These are phyloP conservation scores for Fusarium hainanense DNA, from an alignment of 2,329 filamentous ascomycete species.

Conservation along the genomic window DNA sequence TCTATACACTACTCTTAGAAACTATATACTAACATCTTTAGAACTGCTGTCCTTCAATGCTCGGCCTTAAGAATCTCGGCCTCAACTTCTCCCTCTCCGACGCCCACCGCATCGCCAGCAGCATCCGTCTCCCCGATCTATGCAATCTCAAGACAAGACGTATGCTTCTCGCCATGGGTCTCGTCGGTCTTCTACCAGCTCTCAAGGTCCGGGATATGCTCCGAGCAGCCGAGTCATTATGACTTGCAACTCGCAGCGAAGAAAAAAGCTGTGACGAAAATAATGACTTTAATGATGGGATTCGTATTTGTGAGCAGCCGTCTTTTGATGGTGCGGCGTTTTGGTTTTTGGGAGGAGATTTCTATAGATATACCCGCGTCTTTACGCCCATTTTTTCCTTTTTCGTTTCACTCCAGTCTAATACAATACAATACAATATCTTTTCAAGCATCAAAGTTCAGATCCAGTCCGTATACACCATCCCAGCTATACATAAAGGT, in stretches of 20 bases:
- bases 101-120: slow-evolving; percentile 25
- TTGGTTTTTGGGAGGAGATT: slow-evolving; percentile 37
- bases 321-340: slow-evolving; percentile 21
- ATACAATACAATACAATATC: slow-evolving; percentile 22
- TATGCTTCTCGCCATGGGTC: slow-evolving; percentile 47
- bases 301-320: slow-evolving; percentile 35
- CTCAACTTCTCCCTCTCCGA: slow-evolving; percentile 39
- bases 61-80: slow-evolving; percentile 30
- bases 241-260: slow-evolving; percentile 24
- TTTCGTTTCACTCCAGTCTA: slow-evolving; percentile 30
- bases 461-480: slow-evolving; percentile 21
- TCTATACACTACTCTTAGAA: background rate
- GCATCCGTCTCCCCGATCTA: slow-evolving; percentile 43
- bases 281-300: slow-evolving; percentile 22
- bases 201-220: slow-evolving; percentile 39
- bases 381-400: slow-evolving; percentile 33
- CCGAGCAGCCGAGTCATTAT: slow-evolving; percentile 38
- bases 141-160: slow-evolving; percentile 46
- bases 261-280: slow-evolving; percentile 1
- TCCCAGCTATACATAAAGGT: slow-evolving; percentile 26
- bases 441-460: slow-evolving; percentile 1
- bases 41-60: slow-evolving; percentile 37
- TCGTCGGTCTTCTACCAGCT: slow-evolving; percentile 46
- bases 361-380: slow-evolving; percentile 46
- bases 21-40: slow-evolving; percentile 16